A percentile compares a stretch with the other conserved stretches of the same genome.
Evolutionary conservation across 805 yeast genomes (phyloP).

Genomic region (Teunomyces aglyptinius): DNA sequence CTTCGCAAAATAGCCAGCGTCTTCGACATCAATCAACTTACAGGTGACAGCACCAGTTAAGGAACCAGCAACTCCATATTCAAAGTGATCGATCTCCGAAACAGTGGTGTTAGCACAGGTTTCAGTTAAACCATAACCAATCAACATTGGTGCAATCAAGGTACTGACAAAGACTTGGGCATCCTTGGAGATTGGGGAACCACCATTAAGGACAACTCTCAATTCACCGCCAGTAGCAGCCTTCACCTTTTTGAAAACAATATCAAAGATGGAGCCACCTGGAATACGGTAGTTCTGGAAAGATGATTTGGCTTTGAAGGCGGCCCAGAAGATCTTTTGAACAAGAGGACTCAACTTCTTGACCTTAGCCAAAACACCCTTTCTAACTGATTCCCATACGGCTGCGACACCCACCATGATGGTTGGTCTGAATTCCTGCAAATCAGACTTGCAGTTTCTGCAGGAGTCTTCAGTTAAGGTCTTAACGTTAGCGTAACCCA

Average conservation of each 20-base stretch:
- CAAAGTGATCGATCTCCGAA: slow-evolving; percentile 61
- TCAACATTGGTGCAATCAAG: slow-evolving; percentile 78
- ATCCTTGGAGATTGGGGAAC: slow-evolving; percentile 79
- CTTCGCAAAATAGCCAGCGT: slow-evolving; percentile 87
- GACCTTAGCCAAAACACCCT: slow-evolving; percentile 83
- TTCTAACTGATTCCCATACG: slow-evolving; percentile 94
- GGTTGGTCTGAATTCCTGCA: slow-evolving; percentile 84
- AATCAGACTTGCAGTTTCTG: slow-evolving; percentile 84
- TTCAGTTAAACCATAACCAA: slow-evolving; percentile 97
- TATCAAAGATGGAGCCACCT: slow-evolving; percentile 67
- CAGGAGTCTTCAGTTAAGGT: slow-evolving; percentile 82
- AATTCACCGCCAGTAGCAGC: slow-evolving; percentile 94
- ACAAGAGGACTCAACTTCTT: slow-evolving; percentile 58
- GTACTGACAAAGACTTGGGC: slow-evolving; percentile 80
- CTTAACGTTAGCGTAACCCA: slow-evolving; percentile 92
- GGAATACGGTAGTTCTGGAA: slow-evolving; percentile 70
- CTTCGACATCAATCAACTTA: slow-evolving; percentile 87
- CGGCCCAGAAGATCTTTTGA: slow-evolving; percentile 87
- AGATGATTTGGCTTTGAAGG: slow-evolving; percentile 69
- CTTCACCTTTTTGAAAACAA: slow-evolving; percentile 83
- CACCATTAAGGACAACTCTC: slow-evolving; percentile 78
- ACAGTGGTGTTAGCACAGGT: slow-evolving; percentile 87
- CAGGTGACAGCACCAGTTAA: slow-evolving; percentile 79
- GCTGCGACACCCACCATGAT: slow-evolving; percentile 98
- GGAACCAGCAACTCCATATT: slow-evolving; percentile 78